phyloP scores from a whole-genome alignment of 176 grass and related monocot genomes.

The Secale cereale region DNA sequence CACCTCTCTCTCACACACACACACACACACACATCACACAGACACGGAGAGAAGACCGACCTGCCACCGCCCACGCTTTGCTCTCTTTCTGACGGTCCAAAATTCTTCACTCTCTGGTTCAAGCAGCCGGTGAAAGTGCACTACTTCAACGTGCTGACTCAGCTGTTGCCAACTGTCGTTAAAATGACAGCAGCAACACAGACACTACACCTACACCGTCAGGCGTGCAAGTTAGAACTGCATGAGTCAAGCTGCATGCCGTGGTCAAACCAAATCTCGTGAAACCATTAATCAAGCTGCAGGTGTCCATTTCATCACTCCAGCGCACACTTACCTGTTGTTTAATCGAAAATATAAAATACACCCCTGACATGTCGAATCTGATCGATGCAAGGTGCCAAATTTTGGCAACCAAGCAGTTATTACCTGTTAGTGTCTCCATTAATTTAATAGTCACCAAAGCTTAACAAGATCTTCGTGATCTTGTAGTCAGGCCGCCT shows the following conservation, averaged over 20 bases:
- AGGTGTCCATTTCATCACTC: not conserved
- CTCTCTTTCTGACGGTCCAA: not conserved
- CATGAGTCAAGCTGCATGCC: not conserved
- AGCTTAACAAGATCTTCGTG: slow-evolving; percentile 21
- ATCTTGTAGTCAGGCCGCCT: not conserved
- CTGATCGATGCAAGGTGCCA: too few relatives aligned
- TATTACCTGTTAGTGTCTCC: not conserved
- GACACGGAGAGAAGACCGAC: not conserved
- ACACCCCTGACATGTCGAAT: too few relatives aligned
- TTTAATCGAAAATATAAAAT: not conserved
- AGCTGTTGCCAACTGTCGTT: not conserved
- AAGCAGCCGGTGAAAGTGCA: not conserved
- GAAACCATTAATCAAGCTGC: not conserved
- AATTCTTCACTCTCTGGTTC: not conserved
- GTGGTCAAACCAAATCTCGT: not conserved
- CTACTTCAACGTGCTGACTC: not conserved
- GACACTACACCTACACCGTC: too few relatives aligned
- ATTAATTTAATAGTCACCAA: slow-evolving; percentile 26
- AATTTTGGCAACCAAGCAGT: not conserved
- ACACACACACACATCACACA: too few relatives aligned
- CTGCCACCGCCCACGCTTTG: slow-evolving; percentile 17
- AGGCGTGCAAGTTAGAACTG: slow-evolving; percentile 19
- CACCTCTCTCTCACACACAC: not conserved
- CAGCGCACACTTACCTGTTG: not conserved
- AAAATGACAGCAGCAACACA: not conserved